These are phyloP conservation scores for Parmales sp. DNA, from an alignment of 108 stramenopile genomes.

Conservation along the genomic window DNA sequence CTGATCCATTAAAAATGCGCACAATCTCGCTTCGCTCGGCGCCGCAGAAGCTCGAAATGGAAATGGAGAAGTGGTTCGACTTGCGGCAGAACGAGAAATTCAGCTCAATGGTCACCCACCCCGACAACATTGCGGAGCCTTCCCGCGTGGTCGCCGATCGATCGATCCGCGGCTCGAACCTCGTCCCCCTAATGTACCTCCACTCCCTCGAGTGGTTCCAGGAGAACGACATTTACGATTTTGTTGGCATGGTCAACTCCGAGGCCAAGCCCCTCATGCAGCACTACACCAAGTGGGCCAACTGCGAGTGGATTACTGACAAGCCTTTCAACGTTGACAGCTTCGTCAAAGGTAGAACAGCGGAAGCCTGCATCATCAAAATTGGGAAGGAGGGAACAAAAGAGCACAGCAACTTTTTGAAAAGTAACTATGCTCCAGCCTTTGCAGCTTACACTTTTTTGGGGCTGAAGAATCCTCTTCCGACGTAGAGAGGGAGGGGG, in stretches of 20 bases:
- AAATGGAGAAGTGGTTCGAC: background rate
- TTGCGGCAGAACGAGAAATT: background rate
- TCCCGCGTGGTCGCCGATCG: background rate
- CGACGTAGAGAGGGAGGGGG: background rate
- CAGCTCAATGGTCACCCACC: background rate
- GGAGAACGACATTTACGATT: background rate
- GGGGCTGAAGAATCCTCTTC: no score
- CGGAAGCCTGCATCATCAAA: background rate
- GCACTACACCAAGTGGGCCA: slow-evolving; percentile 10
- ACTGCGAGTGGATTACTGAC: slow-evolving; percentile 3
- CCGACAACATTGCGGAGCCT: background rate
- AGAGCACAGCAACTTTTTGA: background rate
- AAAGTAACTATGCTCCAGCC: background rate
- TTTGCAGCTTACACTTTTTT: background rate
- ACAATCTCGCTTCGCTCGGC: no score
- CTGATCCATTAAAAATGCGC: no score
- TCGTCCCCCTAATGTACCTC: slow-evolving; percentile 2
- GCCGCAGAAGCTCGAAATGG: no score
- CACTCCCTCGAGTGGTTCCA: slow-evolving; percentile 9
- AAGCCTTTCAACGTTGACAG: background rate
- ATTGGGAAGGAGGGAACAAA: background rate
- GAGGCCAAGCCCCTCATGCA: background rate
- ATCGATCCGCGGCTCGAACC: background rate
- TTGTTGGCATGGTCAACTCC: background rate
- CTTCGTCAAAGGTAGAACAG: background rate